Conservation (phyloP, 441 rosid genomes). For the Brassica balearica region DNA sequence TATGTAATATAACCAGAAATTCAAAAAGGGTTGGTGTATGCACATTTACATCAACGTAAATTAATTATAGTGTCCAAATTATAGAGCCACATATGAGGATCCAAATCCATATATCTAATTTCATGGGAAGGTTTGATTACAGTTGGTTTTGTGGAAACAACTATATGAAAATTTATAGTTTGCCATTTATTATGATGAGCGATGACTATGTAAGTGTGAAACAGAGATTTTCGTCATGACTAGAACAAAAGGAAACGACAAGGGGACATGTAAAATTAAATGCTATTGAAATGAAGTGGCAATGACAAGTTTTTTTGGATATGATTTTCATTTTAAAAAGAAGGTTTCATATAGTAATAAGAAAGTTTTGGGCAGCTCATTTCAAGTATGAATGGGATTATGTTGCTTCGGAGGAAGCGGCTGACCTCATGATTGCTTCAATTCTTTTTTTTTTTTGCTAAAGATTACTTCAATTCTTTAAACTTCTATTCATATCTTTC, state of each 20-base stretch:
- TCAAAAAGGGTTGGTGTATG: not conserved
- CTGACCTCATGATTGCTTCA: conserved; percentile 18
- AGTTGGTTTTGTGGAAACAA: not conserved
- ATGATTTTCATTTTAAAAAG: not conserved
- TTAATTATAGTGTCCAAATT: not conserved
- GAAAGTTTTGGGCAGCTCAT: conserved; percentile 31
- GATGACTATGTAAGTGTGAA: not conserved
- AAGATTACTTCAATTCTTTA: not conserved
- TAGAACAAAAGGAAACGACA: not conserved
- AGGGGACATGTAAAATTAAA: conserved; percentile 3
- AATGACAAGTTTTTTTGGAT: not conserved
- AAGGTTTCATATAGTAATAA: conserved; percentile 17
- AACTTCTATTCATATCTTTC: not conserved
- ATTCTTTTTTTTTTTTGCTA: not conserved
- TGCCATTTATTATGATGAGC: not conserved
- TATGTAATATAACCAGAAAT: not conserved
- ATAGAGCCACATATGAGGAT: not conserved
- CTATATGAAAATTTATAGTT: not conserved
- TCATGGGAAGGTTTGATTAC: not conserved
- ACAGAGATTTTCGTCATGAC: not conserved
- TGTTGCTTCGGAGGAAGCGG: conserved; percentile 29
- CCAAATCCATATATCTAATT: not conserved
- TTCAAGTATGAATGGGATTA: conserved; percentile 31
- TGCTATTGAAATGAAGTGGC: conserved; percentile 13
- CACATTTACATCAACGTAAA: not conserved